Percentiles rank a stretch among this genome's conserved stretches.
phyloP scores from a whole-genome alignment of 1,284 basidiomycete genomes.

The Neolentinus lepideus region DNA sequence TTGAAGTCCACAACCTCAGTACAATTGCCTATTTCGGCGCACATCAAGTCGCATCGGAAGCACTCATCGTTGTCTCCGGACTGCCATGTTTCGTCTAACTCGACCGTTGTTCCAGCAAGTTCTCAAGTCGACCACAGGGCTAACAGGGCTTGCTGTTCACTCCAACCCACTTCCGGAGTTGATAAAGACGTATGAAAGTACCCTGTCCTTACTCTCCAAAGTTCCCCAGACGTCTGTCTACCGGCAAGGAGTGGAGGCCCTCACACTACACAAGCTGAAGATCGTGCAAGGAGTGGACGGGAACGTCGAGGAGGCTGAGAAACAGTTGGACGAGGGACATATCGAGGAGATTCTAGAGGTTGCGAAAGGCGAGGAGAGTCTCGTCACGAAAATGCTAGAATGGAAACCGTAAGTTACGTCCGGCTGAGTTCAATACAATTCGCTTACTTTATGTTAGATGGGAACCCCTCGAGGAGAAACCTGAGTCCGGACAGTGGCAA shows the following conservation, averaged over 20 bases:
- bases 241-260: slow-evolving; percentile 83
- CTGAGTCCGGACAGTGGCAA: slow-evolving; percentile 82
- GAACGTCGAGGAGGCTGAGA: slow-evolving; percentile 64
- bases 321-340: slow-evolving; percentile 67
- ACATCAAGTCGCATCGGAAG: neutral
- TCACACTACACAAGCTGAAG: slow-evolving; percentile 79
- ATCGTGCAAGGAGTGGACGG: slow-evolving; percentile 66
- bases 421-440: neutral
- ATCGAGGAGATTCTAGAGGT: slow-evolving; percentile 82
- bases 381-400: slow-evolving; percentile 83
- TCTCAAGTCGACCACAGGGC: slow-evolving; percentile 74
- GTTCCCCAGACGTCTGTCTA: slow-evolving; percentile 84
- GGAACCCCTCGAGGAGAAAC: slow-evolving; percentile 81
- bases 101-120: slow-evolving; percentile 62
- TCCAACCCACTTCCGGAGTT: slow-evolving; percentile 77
- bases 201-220: slow-evolving; percentile 62
- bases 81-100: slow-evolving; percentile 69
- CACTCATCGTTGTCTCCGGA: neutral
- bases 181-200: slow-evolving; percentile 70
- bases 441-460: slow-evolving; percentile 47
- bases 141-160: slow-evolving; percentile 71
- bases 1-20: slow-evolving; percentile 2
- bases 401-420: slow-evolving; percentile 86
- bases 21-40: neutral
- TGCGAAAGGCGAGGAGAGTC: slow-evolving; percentile 76